Conservation (phyloP, 78 protist species). For the Polysphondylium violaceum region DNA sequence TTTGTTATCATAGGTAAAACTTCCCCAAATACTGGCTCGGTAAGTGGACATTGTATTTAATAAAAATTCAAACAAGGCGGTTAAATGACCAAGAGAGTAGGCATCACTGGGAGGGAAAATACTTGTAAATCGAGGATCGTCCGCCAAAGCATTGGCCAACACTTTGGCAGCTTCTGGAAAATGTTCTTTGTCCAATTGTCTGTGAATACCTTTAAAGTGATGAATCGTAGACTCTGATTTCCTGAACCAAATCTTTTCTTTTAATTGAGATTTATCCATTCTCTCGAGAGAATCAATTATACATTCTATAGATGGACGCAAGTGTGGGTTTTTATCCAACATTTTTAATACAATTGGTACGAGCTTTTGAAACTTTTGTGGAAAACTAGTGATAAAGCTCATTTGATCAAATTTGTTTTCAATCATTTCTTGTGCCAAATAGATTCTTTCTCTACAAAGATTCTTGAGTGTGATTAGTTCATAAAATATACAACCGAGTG, state of each 20-base stretch:
- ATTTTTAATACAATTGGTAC: conserved; percentile 55
- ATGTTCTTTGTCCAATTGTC: conserved; percentile 29
- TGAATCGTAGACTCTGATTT: not conserved
- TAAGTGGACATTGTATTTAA: not conserved
- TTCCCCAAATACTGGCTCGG: conserved; percentile 39
- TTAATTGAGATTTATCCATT: not conserved
- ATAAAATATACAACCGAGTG: conserved; percentile 68
- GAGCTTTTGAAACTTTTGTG: conserved; percentile 11
- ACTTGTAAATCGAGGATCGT: conserved; percentile 30
- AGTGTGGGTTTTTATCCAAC: conserved; percentile 32
- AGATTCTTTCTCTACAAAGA: not conserved
- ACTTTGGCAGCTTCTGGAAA: conserved; percentile 24
- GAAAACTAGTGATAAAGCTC: conserved; percentile 38
- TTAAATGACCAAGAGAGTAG: not conserved
- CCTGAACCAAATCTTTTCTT: not conserved
- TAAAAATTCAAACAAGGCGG: not conserved
- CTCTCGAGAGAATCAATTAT: not conserved
- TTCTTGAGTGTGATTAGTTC: conserved; percentile 45
- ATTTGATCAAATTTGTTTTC: conserved; percentile 23
- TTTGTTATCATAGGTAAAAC: conserved; percentile 28
- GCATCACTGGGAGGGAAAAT: conserved; percentile 21
- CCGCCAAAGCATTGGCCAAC: conserved; percentile 3
- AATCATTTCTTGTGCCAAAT: conserved; percentile 34
- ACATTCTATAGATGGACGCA: conserved; percentile 52
- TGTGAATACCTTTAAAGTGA: conserved; percentile 29